Conservation (phyloP, 2,329 filamentous ascomycete species). For the Talaromyces rugulosus region DNA sequence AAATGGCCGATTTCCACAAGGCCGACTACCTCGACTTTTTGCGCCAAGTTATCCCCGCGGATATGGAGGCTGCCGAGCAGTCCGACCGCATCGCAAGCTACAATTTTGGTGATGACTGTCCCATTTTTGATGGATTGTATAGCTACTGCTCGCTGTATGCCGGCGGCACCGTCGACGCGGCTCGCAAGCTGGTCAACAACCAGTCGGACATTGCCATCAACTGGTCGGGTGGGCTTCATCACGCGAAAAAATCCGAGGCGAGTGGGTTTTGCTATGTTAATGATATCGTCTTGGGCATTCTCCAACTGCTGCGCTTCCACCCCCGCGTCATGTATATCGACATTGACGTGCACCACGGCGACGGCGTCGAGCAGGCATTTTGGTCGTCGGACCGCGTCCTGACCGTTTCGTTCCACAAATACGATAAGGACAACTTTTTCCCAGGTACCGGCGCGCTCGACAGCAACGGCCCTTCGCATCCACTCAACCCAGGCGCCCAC, state of each 20-base stretch:
- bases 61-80: conserved; percentile 61
- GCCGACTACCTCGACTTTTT: conserved; percentile 89
- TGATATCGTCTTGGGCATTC: conserved; percentile 90
- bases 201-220: conserved; percentile 96
- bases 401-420: conserved; percentile 96
- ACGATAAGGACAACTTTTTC: conserved; percentile 79
- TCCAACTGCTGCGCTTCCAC: conserved; percentile 77
- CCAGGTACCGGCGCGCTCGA: conserved; percentile 85
- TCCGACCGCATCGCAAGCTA: conserved; percentile 60
- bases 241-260: conserved; percentile 90
- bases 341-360: conserved; percentile 88
- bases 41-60: conserved; percentile 64
- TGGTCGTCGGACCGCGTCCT: conserved; percentile 85
- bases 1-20: conserved; percentile 82
- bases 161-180: conserved; percentile 84
- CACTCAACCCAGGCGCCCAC: conserved; percentile 81
- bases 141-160: conserved; percentile 93
- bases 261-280: conserved; percentile 99
- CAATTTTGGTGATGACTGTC: conserved; percentile 91
- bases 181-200: conserved; percentile 77
- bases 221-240: conserved; percentile 94
- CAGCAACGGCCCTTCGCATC: conserved; percentile 76
- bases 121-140: conserved; percentile 92
- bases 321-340: conserved; percentile 91
- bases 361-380: conserved; percentile 87